Evolutionary conservation across 257 asterid species (phyloP), one percentile per base, ranked within the genome.

Genomic region (Petunia axillaris): DNA sequence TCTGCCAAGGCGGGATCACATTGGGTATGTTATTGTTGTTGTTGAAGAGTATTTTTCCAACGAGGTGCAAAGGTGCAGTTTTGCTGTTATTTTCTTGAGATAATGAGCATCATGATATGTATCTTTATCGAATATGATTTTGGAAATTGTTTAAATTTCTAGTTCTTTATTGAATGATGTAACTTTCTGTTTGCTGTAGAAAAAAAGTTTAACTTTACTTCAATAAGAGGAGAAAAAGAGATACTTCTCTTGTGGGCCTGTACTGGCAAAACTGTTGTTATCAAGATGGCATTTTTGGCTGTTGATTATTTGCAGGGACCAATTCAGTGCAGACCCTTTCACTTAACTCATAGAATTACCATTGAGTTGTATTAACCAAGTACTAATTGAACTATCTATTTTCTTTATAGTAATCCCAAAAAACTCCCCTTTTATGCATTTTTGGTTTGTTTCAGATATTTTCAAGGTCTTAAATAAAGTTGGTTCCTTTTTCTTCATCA

Each of bases 391-490:
- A 78, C 64, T 77, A 53, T 81, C 81, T 66, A 37, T 82, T 63
- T 36, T 40, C 76, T 70, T 79, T 85, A 68, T 5, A 58, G 80
- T 81, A 80, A 70, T 37, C 57, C 76, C 79, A 73, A 77, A 80
- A 63, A 82, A 37, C 75, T 82, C 77, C 85, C 84, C 82, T 85
- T 89, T 82, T 80, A 81, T 85, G 83, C 80, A 71, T 68, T 80
- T 78, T 78, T 62, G 62, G 85, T 88, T 91, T 88, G 76, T 84
- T 82, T 85, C 90, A 88, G 91, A 91, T 92, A 86, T 91, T 93
- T 82, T 85, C 86, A 84, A 86, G 85, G 81, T 86, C 88, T 84
- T 67, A 63, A 87, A 80, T 39, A 55, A 15, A 58, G 66, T 58
- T 67, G 80, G 77, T 82, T 59, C 62, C 82, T 80, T 81, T 85